Evolutionary conservation across 2,329 filamentous ascomycete genomes (phyloP), one percentile per base, ranked within the genome.

Genomic region (Xylariaceae sp.): DNA sequence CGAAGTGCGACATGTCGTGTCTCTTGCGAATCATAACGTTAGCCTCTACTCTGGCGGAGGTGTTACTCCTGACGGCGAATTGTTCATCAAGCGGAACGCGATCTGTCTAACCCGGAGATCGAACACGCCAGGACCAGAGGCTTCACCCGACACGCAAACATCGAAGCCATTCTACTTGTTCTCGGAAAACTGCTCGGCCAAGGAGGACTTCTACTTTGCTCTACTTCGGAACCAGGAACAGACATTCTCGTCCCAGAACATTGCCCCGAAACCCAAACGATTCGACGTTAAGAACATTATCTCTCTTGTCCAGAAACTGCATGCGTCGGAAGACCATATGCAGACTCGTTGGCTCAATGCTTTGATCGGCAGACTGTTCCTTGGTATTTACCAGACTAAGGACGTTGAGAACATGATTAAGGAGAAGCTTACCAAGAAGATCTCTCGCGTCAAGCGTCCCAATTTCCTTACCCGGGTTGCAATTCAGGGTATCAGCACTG

Each of bases 121-220:
- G 23, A 30, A 83, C 68, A 72, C 75, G 39, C 79, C 82, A 37
- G 78, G 78, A 30, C 76, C 77, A 30, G 84, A 87, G 39, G 67
- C 80, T 34, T 76, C 80, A 2, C 80, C 83, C 2, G 84, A 87
- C 63, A 77, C 73, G 44, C 79, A 78, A 39, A 70, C 82, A 2
- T 87, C 90, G 5, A 92, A 90, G 66, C 92, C 94, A 0, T 97
- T 97, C 75, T 97, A 87, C 70, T 79, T 99, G 3, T 99, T 97
- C 74, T 95, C 90, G 0, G 92, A 97, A 66, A 96, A 95, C 69
- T 90, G 90, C 72, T 96, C 92, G 0, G 91, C 94, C 51, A 99
- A 99, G 74, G 94, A 99, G 74, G 94, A 99, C 72, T 97, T 99
- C 75, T 99, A 99, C 73, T 93, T 96, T 74, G 89, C 93, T 10